Percentiles rank a stretch among this genome's conserved stretches.
phyloP scores from a whole-genome alignment of 2,329 filamentous ascomycete species.

The Nannizzia gypsea region DNA sequence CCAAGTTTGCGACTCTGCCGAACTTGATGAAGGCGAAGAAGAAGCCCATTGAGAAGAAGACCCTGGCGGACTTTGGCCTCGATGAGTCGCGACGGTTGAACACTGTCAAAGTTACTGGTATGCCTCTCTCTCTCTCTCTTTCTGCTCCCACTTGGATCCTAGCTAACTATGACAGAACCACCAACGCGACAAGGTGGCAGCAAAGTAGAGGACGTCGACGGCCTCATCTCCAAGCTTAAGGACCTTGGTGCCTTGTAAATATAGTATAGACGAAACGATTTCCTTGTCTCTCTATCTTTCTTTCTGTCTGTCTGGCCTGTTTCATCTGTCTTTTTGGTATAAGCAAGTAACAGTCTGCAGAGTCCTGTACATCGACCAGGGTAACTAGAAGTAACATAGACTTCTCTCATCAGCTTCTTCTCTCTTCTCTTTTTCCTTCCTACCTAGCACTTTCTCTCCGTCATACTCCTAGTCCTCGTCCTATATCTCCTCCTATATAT shows the following conservation, averaged over 20 bases:
- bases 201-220: constrained; percentile 95
- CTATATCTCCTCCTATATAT: background rate
- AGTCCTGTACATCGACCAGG: background rate
- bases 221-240: constrained; percentile 87
- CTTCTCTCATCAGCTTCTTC: background rate
- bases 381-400: no score
- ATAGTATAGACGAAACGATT: constrained; percentile 1
- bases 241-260: constrained; percentile 77
- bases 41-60: constrained; percentile 94
- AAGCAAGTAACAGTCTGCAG: background rate
- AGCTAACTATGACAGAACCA: constrained; percentile 50
- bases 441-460: background rate
- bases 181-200: constrained; percentile 78
- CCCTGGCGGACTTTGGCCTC: constrained; percentile 66
- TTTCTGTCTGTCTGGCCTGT: background rate
- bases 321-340: background rate
- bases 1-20: constrained; percentile 83
- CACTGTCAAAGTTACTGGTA: constrained; percentile 77
- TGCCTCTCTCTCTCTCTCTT: background rate
- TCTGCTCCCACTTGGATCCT: background rate
- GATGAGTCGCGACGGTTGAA: constrained; percentile 66
- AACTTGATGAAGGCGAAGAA: constrained; percentile 99
- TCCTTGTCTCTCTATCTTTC: background rate
- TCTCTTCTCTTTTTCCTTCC: background rate
- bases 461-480: background rate